Evolutionary conservation across 2,329 filamentous ascomycete species (phyloP), one percentile per base, ranked within the genome.

Genomic region (Penicillium freii): DNA sequence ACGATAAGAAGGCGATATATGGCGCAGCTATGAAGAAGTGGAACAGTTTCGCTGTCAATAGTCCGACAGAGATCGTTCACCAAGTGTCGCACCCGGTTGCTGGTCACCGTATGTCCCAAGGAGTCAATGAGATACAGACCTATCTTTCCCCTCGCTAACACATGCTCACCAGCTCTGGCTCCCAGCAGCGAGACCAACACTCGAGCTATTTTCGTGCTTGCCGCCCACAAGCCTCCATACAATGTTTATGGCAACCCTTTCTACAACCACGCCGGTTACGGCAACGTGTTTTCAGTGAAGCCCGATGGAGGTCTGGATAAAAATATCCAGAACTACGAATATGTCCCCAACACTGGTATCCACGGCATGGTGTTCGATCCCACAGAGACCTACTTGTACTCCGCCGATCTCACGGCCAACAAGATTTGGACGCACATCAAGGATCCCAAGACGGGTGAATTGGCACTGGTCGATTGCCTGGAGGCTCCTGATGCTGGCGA

Each of bases 21-120:
- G 91, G 91, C 68, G 87, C 91, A 4, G 90, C 90, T 59, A 94
- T 94, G 90, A 96, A 96, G 81, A 93, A 92, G 73, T 96, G 91
- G 90, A 88, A 88, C 49, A 92, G 88, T 72, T 93, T 90, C 74
- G 80, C 86, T 45, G 88, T 95, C 68, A 84, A 87, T 67, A 87
- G 84, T 65, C 89, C 91, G 3, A 87, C 85, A 2, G 85, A 91
- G 49, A 94, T 96, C 63, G 77, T 85, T 46, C 91, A 94, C 65
- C 83, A 88, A 72, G 81, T 81, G 44, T 91, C 91, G 15, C 86
- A 91, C 73, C 82, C 88, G 2, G 88, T 96, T 73, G 86, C 84
- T 44, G 88, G 90, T 65, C 84, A 95, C 71, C 84, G 89, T 91
- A 81, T 54, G 61, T 65, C 13, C 21, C 27, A 17, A 19, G 48